These are phyloP conservation scores for Drechslerella coelobrocha DNA, from an alignment of 2,329 filamentous ascomycete species.

Conservation along the genomic window DNA sequence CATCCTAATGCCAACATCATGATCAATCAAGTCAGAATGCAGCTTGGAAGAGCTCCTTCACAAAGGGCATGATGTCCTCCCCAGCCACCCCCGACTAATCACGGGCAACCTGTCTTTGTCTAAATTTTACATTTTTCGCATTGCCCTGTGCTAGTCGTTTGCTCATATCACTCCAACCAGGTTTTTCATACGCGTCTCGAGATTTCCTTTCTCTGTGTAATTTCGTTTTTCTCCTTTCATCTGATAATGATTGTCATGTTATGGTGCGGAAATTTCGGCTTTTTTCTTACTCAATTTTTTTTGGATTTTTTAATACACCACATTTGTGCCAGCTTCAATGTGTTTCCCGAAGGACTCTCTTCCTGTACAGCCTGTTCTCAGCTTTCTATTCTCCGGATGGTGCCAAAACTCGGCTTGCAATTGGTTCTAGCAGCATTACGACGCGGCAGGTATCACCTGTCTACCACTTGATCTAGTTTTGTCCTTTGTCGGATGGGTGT, in stretches of 20 bases:
- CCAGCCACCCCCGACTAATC: neutral
- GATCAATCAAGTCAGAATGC: neutral
- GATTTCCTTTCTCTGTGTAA: slow-evolving; percentile 9
- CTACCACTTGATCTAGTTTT: slow-evolving; percentile 12
- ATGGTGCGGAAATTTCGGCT: slow-evolving; percentile 48
- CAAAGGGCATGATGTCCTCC: neutral
- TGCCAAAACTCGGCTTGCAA: slow-evolving; percentile 16
- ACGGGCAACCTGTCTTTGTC: neutral
- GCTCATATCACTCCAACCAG: neutral
- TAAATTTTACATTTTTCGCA: neutral
- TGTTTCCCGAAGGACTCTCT: slow-evolving; percentile 24
- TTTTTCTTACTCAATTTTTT: slow-evolving; percentile 23
- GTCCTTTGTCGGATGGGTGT: slow-evolving; percentile 16
- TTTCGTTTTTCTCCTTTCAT: slow-evolving; percentile 1
- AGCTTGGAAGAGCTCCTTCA: neutral
- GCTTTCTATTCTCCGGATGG: slow-evolving; percentile 29
- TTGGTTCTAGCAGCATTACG: slow-evolving; percentile 27
- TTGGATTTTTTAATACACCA: slow-evolving; percentile 18
- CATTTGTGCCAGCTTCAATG: slow-evolving; percentile 18
- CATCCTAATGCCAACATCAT: neutral
- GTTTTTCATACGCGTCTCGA: neutral
- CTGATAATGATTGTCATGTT: slow-evolving; percentile 45
- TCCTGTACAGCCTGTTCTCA: slow-evolving; percentile 47
- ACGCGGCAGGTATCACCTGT: slow-evolving; percentile 17
- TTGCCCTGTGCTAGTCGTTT: neutral